Conservation (phyloP, 2,329 filamentous ascomycete species). For the Aspergillus luchuensis region DNA sequence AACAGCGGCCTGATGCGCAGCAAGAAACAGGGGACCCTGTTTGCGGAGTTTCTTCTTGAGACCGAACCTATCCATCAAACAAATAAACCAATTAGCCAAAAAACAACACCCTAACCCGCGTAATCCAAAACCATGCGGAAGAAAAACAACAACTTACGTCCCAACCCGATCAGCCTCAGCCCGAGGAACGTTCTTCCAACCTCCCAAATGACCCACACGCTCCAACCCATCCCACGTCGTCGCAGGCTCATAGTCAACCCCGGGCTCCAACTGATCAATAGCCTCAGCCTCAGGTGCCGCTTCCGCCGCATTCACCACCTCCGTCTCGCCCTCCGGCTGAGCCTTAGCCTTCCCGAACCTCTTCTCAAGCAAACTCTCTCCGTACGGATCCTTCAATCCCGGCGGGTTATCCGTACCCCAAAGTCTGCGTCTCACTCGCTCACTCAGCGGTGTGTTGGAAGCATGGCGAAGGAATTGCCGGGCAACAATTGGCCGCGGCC, state of each 20-base stretch:
- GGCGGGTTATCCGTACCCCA: slow-evolving; percentile 56
- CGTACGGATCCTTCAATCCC: slow-evolving; percentile 53
- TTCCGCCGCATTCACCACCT: slow-evolving; percentile 19
- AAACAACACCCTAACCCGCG: too few species aligned
- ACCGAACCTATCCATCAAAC: slow-evolving; percentile 34
- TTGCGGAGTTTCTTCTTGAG: slow-evolving; percentile 39
- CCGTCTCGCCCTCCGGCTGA: slow-evolving; percentile 19
- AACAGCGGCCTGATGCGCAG: slow-evolving; percentile 59
- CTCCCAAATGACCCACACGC: slow-evolving; percentile 54
- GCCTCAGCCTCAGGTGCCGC: slow-evolving; percentile 6
- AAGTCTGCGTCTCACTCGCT: slow-evolving; percentile 50
- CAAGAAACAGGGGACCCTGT: slow-evolving; percentile 39
- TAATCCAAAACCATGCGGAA: too few species aligned
- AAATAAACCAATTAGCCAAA: too few species aligned
- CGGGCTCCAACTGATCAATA: slow-evolving; percentile 14
- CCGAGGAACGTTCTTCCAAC: slow-evolving; percentile 42
- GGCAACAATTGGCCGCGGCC: slow-evolving; percentile 34
- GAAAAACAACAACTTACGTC: slow-evolving; percentile 38
- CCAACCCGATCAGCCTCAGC: slow-evolving; percentile 42
- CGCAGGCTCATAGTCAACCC: slow-evolving; percentile 48
- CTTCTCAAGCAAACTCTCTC: slow-evolving; percentile 39
- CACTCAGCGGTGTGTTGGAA: slow-evolving; percentile 42
- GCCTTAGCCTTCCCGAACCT: slow-evolving; percentile 23
- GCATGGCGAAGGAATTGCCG: slow-evolving; percentile 41
- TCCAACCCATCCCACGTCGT: slow-evolving; percentile 56